Evolutionary conservation across 2,329 filamentous ascomycete species (phyloP).

Genomic region (Penicillium glabrum): DNA sequence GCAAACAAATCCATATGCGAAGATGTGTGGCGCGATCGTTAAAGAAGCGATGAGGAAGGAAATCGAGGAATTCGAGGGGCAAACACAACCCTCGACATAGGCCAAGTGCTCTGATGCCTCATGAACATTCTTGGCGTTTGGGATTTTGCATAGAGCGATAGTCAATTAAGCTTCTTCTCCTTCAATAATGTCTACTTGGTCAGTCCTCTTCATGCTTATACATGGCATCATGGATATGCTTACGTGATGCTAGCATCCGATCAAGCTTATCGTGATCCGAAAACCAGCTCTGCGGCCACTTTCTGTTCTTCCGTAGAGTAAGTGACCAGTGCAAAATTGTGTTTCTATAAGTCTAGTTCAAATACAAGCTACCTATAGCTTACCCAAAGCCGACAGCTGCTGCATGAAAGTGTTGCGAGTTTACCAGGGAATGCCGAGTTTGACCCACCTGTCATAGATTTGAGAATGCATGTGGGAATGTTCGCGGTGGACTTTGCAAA

Average conservation of each 20-base stretch:
- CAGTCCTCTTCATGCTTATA: neutral
- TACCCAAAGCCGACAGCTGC: neutral
- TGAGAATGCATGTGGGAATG: neutral
- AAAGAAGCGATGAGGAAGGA: conserved; percentile 60
- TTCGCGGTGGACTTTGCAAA: too few species aligned
- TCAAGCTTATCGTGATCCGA: neutral
- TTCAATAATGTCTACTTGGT: neutral
- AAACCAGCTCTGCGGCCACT: neutral
- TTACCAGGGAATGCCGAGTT: neutral
- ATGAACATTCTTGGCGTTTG: neutral
- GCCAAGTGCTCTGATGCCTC: neutral
- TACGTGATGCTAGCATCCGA: neutral
- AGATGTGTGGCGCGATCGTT: conserved; percentile 62
- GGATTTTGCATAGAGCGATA: neutral
- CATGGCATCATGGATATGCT: neutral
- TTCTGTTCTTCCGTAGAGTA: neutral
- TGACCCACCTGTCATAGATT: neutral
- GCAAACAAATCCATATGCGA: conserved; percentile 62
- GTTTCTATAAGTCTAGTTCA: neutral
- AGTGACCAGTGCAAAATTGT: neutral
- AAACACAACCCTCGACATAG: neutral
- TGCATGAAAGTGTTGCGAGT: neutral
- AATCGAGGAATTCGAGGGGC: conserved; percentile 46
- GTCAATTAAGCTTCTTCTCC: neutral
- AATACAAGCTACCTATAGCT: neutral